Base-by-base conservation (phyloP, 208 protist genomes). In the Crithidia sp. region DNA sequence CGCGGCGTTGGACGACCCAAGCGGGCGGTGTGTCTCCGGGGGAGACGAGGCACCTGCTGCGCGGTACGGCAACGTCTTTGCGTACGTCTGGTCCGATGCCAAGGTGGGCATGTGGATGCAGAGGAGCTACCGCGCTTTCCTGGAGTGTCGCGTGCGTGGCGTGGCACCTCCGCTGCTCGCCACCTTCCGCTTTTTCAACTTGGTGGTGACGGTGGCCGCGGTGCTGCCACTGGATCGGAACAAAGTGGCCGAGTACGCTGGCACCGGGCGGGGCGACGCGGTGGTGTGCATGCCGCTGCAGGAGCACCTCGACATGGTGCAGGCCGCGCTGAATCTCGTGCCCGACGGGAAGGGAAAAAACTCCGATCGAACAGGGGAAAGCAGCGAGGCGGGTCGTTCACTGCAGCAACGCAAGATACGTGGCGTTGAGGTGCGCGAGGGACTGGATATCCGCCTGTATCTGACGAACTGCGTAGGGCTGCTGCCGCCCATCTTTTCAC, bases 41-140 rank as follows among this genome's bases (percentile, higher is more conserved):
- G n/a, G 16, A 17, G 4, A 19, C 43, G 17, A 61, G 17, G 56
- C 14, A 44, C 55, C 69, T 36, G 77, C 62, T 54, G 71, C 80
- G 37, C 87, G 87, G 28, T 61, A 81, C 28, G 87, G 87, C 61
- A 91, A 87, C 54, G 16, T 91, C 16, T 66, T 91, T n/a, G 53
- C 89, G 50, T 74, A 79, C 45, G 66, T 81, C 43, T 91, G 87
- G 87, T 64, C 62, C 0, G 75, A 87, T 40, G 71, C 71, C 14
- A 87, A 89, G 69, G 44, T 81, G 8, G 87, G 79, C 13, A 62
- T 79, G 67, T 86, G 83, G 79, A 82, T 84, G 76, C 87, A 91
- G 69, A 75, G 84, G 16, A 85, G 79, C 66, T 83, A 86, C 44
- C 70, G 71, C 9, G 83, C 70, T 5, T 47, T 88, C 19, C 47